Base-by-base conservation (phyloP, 108 stramenopile species). In the Skeletonema grethae region DNA sequence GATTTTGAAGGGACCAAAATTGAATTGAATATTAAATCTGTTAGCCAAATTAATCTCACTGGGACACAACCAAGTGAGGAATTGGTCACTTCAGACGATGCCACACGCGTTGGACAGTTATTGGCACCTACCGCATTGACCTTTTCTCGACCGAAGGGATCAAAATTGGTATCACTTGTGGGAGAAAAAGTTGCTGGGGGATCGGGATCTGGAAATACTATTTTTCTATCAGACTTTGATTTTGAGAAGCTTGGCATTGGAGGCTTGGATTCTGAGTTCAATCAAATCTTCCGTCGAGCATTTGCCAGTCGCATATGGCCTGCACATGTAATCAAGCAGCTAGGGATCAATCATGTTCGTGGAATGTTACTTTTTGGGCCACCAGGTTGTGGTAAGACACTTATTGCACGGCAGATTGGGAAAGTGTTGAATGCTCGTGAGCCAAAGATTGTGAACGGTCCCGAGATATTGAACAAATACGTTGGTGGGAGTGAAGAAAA, bases 361-460 rank as follows among this genome's bases (percentile, higher is more conserved):
- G 99, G 99, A 57, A 98, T 99, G 92, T 76, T 99, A 65, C 87
- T 99, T n/a, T 97, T 63, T 65, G 93, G 95, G 8, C 92, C 91
- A 7, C 80, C 80, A 5, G 79, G 99, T 6, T 98, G 98, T 82
- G 98, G 99, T 24, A 99, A 99, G 78, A 99, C 98, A 6, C 83
- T 99, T 29, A 98, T 99, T 81, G 99, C 99, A 5, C 86, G 99
- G 25, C 94, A 98, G 75, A 98, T 99, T 82, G 98, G 98, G 12
- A 98, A 99, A 83, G 95, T 96, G 8, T 75, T 99, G 45, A 98
- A 98, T 70, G 94, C 97, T 18, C 87, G 96, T 25, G 96, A 97
- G 74, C 99, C 99, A 25, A 98, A 99, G 70, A 97, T 99, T 86
- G 97, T 99, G 32, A 98, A 98, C 72, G 99, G 99, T 32, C 99